phyloP scores from a whole-genome alignment of 768 basidiomycete species.

The Termitomyces bulborhizus region DNA sequence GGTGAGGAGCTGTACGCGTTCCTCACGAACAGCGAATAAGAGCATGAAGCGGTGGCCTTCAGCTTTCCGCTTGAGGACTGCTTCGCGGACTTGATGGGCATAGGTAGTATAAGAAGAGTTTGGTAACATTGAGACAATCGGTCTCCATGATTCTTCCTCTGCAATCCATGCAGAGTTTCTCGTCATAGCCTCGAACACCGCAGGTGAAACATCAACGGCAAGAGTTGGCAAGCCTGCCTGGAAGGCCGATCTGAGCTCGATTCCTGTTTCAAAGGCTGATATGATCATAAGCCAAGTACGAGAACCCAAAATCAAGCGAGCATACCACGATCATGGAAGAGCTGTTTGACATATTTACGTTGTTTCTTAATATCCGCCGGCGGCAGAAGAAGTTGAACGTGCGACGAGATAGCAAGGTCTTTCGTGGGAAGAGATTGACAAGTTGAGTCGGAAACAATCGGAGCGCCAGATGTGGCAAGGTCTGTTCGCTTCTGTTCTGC shows the following conservation, averaged over 20 bases:
- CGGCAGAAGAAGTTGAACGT: conserved; percentile 62
- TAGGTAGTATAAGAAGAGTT: conserved; percentile 48
- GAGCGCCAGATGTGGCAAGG: conserved; percentile 53
- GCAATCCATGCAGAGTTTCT: conserved; percentile 56
- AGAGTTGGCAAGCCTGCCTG: conserved; percentile 59
- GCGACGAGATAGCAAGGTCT: conserved; percentile 29
- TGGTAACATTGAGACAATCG: conserved; percentile 48
- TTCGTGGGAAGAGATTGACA: conserved; percentile 30
- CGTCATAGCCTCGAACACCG: conserved; percentile 58
- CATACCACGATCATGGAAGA: conserved; percentile 64
- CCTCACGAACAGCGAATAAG: conserved; percentile 64
- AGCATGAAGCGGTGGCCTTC: conserved; percentile 62
- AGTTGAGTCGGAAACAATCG: conserved; percentile 31
- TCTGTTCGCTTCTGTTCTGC: conserved; percentile 77
- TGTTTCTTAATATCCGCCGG: conserved; percentile 70
- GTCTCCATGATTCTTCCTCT: conserved; percentile 73
- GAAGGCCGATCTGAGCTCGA: conserved; percentile 51
- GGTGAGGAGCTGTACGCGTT: conserved; percentile 56
- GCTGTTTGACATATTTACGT: conserved; percentile 63
- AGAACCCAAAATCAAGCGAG: not conserved
- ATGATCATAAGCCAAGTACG: not conserved
- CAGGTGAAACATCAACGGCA: conserved; percentile 61
- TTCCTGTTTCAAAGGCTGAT: conserved; percentile 58
- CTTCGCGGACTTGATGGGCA: conserved; percentile 63
- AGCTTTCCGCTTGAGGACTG: conserved; percentile 50